Conservation (phyloP, 345 rosid genomes). For the Linum trigynum region DNA sequence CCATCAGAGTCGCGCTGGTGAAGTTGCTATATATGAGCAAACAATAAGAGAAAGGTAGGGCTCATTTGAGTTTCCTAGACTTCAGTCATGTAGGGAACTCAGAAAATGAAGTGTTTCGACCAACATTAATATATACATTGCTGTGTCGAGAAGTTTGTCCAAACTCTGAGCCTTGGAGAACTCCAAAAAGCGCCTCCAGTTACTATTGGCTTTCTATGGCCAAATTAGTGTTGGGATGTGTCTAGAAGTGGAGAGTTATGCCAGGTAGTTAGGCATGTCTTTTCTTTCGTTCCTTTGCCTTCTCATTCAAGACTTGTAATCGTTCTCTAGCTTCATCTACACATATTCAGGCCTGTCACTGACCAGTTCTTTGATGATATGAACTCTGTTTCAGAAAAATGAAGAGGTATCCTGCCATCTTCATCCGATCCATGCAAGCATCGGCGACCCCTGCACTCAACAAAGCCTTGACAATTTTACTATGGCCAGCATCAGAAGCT, state of each 20-base stretch:
- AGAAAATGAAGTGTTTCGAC: background rate
- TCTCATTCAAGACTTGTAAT: background rate
- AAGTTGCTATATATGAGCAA: conserved; percentile 34
- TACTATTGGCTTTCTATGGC: conserved; percentile 70
- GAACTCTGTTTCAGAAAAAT: too few relatives aligned
- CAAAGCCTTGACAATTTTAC: too few relatives aligned
- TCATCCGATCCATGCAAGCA: too few relatives aligned
- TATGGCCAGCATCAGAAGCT: too few relatives aligned
- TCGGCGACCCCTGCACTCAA: too few relatives aligned
- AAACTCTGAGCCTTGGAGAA: conserved; percentile 81
- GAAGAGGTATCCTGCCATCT: too few relatives aligned
- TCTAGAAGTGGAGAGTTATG: conserved; percentile 33
- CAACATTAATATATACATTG: conserved; percentile 21
- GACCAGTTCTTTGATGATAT: too few relatives aligned
- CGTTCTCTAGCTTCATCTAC: too few relatives aligned
- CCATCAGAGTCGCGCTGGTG: conserved; percentile 31
- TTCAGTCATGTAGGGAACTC: too few relatives aligned
- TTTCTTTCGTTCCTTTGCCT: background rate
- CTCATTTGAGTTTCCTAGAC: background rate
- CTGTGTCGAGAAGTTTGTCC: conserved; percentile 85
- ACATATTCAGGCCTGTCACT: too few relatives aligned
- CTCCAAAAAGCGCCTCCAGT: conserved; percentile 77
- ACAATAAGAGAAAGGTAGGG: conserved; percentile 59
- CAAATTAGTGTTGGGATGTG: conserved; percentile 52
- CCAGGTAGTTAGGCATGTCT: conserved; percentile 33